Base-by-base conservation (phyloP, 768 basidiomycete genomes). In the Boletus subparvulus region DNA sequence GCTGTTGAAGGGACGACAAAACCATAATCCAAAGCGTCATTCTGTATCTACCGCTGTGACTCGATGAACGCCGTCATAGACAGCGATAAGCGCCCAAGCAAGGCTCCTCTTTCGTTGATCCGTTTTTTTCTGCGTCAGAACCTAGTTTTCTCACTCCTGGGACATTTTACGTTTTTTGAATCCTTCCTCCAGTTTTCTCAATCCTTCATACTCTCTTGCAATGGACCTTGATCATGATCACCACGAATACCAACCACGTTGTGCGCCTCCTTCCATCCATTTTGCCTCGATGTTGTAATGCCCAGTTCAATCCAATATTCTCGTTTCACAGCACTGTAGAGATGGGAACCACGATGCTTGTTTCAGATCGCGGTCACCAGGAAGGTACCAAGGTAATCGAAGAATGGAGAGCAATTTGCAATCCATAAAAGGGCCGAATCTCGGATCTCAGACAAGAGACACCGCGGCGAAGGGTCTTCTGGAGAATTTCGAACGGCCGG, bases 11-110 rank as follows among this genome's bases (percentile, higher is more conserved):
- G 65, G 61, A 42, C 70, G 62, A 57, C 67, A 61, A 57, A 60
- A 52, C 50, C 60, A 65, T 40, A 61, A 65, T 49, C 55, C 61
- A 52, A 70, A 71, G 60, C 69, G 66, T 54, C 68, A 59, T 42
- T 68, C 61, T 46, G 56, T 60, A 19, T 50, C 63, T 55, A 55
- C 53, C 47, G 58, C 69, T 19, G 58, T 65, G 55, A 55, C 63
- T 21, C 69, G 69, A 61, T 70, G 61, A 66, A 61, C 52, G 58
- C 56, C 56, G 56, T 50, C 50, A 50, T 26, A 30, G 47, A 47
- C 33, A 52, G 60, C 65, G 58, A 62, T 50, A 47, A 68, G 56
- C 33, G 48, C 62, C 54, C 57, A 55, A 39, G 42, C 30, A 42
- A 44, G 21, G 39, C 47, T 30, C 50, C 17, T 33, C 47, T 46